Percentiles rank a stretch among this genome's conserved stretches.
These are phyloP conservation scores for Senna siamea DNA, from an alignment of 306 rosid species.

Conservation along the genomic window DNA sequence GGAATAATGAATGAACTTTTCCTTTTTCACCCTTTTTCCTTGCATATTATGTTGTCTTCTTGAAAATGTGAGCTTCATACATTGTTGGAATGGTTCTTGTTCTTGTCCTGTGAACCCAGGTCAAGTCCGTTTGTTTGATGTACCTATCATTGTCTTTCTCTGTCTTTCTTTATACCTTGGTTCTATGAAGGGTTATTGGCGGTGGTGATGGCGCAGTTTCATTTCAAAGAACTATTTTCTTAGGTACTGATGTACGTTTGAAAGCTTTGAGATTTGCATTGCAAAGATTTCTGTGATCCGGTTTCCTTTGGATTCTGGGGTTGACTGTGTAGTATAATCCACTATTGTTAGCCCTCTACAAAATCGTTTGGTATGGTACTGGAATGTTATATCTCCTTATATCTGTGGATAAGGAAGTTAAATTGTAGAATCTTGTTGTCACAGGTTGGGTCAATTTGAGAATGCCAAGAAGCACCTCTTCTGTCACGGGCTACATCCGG, in stretches of 20 bases:
- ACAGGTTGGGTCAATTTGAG: slow-evolving; percentile 91
- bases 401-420: background rate
- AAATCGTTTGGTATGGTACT: slow-evolving; percentile 5
- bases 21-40: background rate
- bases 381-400: background rate
- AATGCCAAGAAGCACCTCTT: slow-evolving; percentile 75
- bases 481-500: slow-evolving; percentile 58
- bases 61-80: slow-evolving; percentile 13
- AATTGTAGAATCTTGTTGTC: slow-evolving; percentile 19
- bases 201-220: slow-evolving; percentile 1
- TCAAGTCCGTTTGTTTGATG: slow-evolving; percentile 31
- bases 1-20: background rate
- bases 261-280: slow-evolving; percentile 31
- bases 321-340: background rate
- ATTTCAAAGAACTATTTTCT: background rate
- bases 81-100: slow-evolving; percentile 6
- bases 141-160: background rate
- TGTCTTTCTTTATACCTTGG: background rate
- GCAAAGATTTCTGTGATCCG: slow-evolving; percentile 16
- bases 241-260: background rate
- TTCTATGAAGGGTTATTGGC: background rate
- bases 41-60: background rate
- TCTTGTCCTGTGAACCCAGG: slow-evolving; percentile 31
- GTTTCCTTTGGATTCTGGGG: slow-evolving; percentile 4
- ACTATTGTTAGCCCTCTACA: background rate